Evolutionary conservation across 2,329 filamentous ascomycete species (phyloP).

Genomic region (Thermoascus crustaceus): DNA sequence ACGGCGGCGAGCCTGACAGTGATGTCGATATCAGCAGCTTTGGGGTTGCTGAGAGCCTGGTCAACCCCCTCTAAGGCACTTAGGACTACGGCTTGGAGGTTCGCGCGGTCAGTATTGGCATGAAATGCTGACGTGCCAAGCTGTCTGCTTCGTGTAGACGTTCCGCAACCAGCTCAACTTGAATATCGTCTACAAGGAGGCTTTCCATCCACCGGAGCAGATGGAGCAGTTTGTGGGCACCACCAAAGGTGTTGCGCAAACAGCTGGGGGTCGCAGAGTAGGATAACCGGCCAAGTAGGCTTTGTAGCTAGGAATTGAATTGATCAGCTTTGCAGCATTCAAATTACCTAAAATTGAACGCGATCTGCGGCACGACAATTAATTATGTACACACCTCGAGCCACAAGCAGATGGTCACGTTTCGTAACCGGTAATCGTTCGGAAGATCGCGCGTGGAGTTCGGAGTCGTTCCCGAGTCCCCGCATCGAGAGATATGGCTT

Average conservation of each 20-base stretch:
- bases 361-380: no score
- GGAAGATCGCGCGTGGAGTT: no score
- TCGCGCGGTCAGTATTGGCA: constrained; percentile 19
- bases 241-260: constrained; percentile 2
- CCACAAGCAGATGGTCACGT: no score
- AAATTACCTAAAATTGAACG: no score
- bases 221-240: constrained; percentile 14
- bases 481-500: no score
- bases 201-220: constrained; percentile 19
- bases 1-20: constrained; percentile 17
- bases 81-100: constrained; percentile 15
- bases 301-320: no score
- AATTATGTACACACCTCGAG: no score
- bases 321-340: no score
- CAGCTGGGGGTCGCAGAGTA: no score
- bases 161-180: constrained; percentile 25
- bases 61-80: constrained; percentile 17
- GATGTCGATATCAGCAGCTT: constrained; percentile 20
- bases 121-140: constrained; percentile 24
- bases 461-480: no score
- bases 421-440: no score
- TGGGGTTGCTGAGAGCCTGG: constrained; percentile 9
- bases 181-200: constrained; percentile 25
- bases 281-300: no score
- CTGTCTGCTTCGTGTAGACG: constrained; percentile 22